These are phyloP conservation scores for Sporothrix inflata DNA, from an alignment of 2,329 filamentous ascomycete genomes.

Conservation along the genomic window DNA sequence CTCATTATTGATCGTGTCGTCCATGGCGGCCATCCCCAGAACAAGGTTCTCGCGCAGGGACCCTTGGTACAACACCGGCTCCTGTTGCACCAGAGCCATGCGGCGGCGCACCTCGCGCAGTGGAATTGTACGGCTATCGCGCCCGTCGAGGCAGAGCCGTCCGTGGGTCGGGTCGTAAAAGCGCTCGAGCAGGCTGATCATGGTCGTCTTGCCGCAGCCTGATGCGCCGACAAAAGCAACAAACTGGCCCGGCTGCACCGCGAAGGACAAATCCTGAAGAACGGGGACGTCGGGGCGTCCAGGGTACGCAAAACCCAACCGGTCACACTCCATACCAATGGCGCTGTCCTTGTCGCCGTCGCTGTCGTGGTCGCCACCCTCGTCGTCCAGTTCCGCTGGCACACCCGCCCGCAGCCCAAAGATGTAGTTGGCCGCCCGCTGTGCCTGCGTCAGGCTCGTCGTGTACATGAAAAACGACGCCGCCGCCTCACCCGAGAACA, in stretches of 20 bases:
- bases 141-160: conserved; percentile 58
- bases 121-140: conserved; percentile 56
- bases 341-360: neutral
- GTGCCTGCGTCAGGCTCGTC: conserved; percentile 41
- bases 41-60: conserved; percentile 43
- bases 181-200: conserved; percentile 55
- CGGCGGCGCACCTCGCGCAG: conserved; percentile 56
- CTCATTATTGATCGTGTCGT: conserved; percentile 6
- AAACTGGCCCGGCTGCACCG: conserved; percentile 50
- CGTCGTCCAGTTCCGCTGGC: conserved; percentile 37
- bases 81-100: conserved; percentile 62
- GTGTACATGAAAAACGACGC: conserved; percentile 45
- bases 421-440: conserved; percentile 40
- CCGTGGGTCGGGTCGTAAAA: conserved; percentile 49
- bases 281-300: conserved; percentile 66
- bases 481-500: conserved; percentile 51
- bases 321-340: conserved; percentile 60
- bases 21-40: conserved; percentile 35
- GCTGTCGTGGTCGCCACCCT: conserved; percentile 18
- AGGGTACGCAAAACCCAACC: conserved; percentile 72
- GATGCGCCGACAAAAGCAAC: conserved; percentile 41
- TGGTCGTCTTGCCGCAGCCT: conserved; percentile 42
- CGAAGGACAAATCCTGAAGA: conserved; percentile 63
- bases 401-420: conserved; percentile 38
- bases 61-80: conserved; percentile 61